phyloP scores from a whole-genome alignment of 176 grass and related monocot genomes.

The Cocos nucifera region DNA sequence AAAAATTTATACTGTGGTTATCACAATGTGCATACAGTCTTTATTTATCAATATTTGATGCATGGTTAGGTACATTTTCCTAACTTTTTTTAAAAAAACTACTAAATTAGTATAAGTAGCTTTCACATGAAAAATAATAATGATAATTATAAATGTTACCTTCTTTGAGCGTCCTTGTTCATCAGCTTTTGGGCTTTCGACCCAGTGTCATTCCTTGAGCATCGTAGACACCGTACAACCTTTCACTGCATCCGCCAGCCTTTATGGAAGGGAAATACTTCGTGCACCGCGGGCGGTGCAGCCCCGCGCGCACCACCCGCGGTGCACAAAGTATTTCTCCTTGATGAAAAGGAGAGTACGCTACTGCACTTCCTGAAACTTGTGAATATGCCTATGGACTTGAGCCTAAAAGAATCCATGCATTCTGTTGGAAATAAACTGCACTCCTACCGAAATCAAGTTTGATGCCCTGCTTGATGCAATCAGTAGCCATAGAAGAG shows the following conservation, averaged over 20 bases:
- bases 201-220: conserved; percentile 81
- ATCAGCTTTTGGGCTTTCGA: conserved; percentile 84
- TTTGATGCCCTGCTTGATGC: too few species aligned
- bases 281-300: too few species aligned
- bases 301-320: too few species aligned
- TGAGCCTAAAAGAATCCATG: conserved; percentile 49
- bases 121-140: not conserved
- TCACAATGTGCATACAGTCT: too few species aligned
- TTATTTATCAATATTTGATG: too few species aligned
- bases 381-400: conserved; percentile 78
- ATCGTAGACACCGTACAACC: conserved; percentile 49
- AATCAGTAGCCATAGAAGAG: too few species aligned
- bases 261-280: conserved; percentile 37
- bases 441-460: too few species aligned
- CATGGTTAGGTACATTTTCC: too few species aligned
- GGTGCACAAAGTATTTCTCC: not conserved
- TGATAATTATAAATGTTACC: conserved; percentile 29
- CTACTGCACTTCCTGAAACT: conserved; percentile 83
- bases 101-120: not conserved
- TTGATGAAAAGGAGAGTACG: conserved; percentile 96
- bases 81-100: too few species aligned
- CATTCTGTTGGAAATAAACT: too few species aligned
- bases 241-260: conserved; percentile 93
- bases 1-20: too few species aligned
- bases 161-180: conserved; percentile 81